Evolutionary conservation across 2,329 filamentous ascomycete genomes (phyloP), one percentile per base, ranked within the genome.

Genomic region (Sporothrix brunneoviolacea): DNA sequence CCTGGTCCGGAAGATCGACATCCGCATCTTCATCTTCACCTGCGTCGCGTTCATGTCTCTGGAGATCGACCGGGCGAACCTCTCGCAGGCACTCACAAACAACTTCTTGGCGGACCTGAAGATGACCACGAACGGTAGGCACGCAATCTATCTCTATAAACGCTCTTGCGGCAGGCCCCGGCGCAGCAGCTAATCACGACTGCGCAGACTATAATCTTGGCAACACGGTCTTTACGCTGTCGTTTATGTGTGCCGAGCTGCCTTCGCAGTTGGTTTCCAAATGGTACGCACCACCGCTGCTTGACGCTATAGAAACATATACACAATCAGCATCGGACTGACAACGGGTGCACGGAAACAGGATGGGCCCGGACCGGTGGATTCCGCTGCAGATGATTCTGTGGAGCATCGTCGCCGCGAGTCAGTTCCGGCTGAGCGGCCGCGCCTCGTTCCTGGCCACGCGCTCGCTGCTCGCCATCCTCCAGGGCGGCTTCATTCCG

Each of bases 261-360:
- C 81, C 81, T 0, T 82, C 78, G 0, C 79, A 84, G 59, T 66
- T 84, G 15, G 66, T 83, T 35, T 71, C 68, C 52, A 79, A 83
- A 61, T 79, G 70, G n/a, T n/a, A n/a, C n/a, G n/a, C n/a, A n/a
- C n/a, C n/a, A n/a, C n/a, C n/a, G n/a, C n/a, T n/a, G n/a, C n/a
- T n/a, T n/a, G n/a, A n/a, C n/a, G n/a, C n/a, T n/a, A n/a, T n/a
- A n/a, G n/a, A n/a, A n/a, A n/a, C n/a, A n/a, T n/a, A n/a, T n/a
- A n/a, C n/a, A n/a, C n/a, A n/a, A n/a, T n/a, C n/a, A n/a, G n/a
- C n/a, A n/a, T n/a, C n/a, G n/a, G n/a, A n/a, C n/a, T n/a, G n/a
- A n/a, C n/a, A n/a, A n/a, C n/a, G n/a, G n/a, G n/a, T n/a, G n/a
- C n/a, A n/a, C n/a, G n/a, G n/a, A n/a, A n/a, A n/a, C n/a, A n/a